Base-by-base conservation (phyloP, 441 rosid species). In the Eutrema salsugineum region DNA sequence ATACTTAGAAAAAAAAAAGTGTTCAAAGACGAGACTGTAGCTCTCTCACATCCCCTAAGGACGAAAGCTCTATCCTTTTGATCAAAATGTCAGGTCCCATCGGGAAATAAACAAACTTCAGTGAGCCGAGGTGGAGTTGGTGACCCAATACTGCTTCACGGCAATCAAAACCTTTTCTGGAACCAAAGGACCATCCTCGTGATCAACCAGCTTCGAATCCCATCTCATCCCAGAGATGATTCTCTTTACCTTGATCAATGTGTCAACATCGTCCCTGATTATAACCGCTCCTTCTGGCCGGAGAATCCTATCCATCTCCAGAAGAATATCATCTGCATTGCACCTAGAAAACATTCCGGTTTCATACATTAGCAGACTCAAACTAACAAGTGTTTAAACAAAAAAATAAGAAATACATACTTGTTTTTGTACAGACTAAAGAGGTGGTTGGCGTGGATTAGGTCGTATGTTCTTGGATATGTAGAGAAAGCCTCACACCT, bases 401-500 rank as follows among this genome's bases (percentile, higher is more conserved):
- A 4, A n/a, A 27, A 1, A 4, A n/a, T 19, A 1, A 57, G 36
- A 15, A 15, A 61, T 46, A 79, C 91, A 63, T 76, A 86, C 94
- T 76, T 88, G 78, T 83, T 83, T 35, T 84, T 83, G 86, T 85
- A 86, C 63, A 88, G 56, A 69, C 85, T 85, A 79, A 88, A 86
- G 76, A 88, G 73, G 17, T 82, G 81, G 53, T 85, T 58, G 2
- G 94, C 91, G 58, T 89, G 94, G 66, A 89, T 84, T 35, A 89
- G 70, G 66, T 89, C 91, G 14, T 89, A 89, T 48, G 94, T 89
- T 81, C 94, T 89, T 42, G 90, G 94, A 56, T 89, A 89, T 9
- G 94, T 89, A 24, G 94, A 89, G 85, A 89, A 87, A 61, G 81
- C 90, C 79, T 89, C 91, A 77, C 94, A 87, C 91, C 94, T 89